Evolutionary conservation across 2,329 filamentous ascomycete species (phyloP).

Genomic region (Torrubiellomyces zombiae): DNA sequence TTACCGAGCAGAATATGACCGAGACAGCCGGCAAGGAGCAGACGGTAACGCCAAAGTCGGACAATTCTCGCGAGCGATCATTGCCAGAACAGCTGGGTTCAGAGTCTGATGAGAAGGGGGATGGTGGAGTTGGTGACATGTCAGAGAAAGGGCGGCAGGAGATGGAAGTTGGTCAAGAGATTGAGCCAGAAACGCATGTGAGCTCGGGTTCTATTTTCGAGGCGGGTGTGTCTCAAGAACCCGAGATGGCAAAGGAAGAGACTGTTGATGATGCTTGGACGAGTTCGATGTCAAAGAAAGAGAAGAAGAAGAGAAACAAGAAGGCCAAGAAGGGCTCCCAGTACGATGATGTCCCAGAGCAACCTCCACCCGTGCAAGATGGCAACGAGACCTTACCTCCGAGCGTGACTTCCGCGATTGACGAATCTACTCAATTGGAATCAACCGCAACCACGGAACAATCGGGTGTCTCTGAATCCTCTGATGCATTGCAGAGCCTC

Average conservation of each 20-base stretch:
- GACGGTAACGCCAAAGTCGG: conserved; percentile 3
- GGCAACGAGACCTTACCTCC: conserved; percentile 1
- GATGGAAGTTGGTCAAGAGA: conserved; percentile 6
- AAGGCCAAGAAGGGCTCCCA: conserved; percentile 3
- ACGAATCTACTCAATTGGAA: too few species aligned
- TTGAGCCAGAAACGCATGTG: conserved; percentile 5
- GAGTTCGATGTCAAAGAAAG: conserved; percentile 9
- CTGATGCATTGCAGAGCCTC: too few species aligned
- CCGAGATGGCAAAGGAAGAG: conserved; percentile 3
- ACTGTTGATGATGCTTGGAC: conserved; percentile 3
- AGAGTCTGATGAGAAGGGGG: conserved; percentile 3
- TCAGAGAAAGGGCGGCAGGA: conserved; percentile 18
- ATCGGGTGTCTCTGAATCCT: too few species aligned
- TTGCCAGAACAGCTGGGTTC: too few species aligned
- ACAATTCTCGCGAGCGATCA: conserved; percentile 3
- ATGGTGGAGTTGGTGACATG: conserved; percentile 3
- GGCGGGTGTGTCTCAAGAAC: conserved; percentile 4
- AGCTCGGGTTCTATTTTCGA: conserved; percentile 5
- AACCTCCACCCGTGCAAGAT: conserved; percentile 2
- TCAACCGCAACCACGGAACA: too few species aligned
- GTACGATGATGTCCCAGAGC: conserved; percentile 3
- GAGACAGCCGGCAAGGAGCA: conserved; percentile 1
- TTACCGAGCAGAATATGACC: conserved; percentile 1
- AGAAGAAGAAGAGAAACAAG: conserved; percentile 14
- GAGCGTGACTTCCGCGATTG: too few species aligned